Evolutionary conservation across 1,284 basidiomycete genomes (phyloP), one percentile per base, ranked within the genome.

Genomic region (Sanguinoderma infundibulare): DNA sequence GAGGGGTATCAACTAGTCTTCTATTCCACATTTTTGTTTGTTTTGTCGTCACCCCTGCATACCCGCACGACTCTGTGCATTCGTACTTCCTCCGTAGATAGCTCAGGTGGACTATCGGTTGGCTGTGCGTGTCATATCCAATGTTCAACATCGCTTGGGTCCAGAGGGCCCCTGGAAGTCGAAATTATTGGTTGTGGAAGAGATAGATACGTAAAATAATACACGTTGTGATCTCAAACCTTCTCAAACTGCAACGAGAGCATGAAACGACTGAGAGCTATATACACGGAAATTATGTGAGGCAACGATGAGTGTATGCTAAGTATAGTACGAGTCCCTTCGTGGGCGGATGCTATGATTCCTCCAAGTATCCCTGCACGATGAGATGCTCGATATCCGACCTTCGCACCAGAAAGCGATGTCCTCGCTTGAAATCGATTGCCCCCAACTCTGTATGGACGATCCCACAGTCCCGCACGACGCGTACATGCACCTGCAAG

Each of bases 311-410:
- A 54, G n/a, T 53, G 26, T 26, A 47, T 28, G 40, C 17, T 30
- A 24, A 30, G 47, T 30, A 5, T 22, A 44, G n/a, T 40, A n/a
- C n/a, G n/a, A 20, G 22, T 20, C 39, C 39, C 39, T 20, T 20
- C 39, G 8, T 42, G 8, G 3, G 12, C 3, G 34, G 14, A 44
- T 24, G 34, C 58, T 57, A 64, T 12, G 61, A 64, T 51, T 90
- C 85, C 77, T 96, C 92, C 64, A 98, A 78, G 75, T 91, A 97
- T 3, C 95, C 96, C 71, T 96, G 92, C 1, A 96, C 87, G 69
- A 98, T 92, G 66, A 98, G 82, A 73, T 95, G 89, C 74, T 98
- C 96, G 61, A 98, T 89, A 74, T 97, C 94, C 10, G 90, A 85
- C 66, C 94, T 80, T 50, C 91, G 82, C 54, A 98, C 89, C 79